Percentiles rank a stretch among this genome's conserved stretches.
Conservation (phyloP, 2,329 filamentous ascomycete genomes). For the Calonectria crousiana region DNA sequence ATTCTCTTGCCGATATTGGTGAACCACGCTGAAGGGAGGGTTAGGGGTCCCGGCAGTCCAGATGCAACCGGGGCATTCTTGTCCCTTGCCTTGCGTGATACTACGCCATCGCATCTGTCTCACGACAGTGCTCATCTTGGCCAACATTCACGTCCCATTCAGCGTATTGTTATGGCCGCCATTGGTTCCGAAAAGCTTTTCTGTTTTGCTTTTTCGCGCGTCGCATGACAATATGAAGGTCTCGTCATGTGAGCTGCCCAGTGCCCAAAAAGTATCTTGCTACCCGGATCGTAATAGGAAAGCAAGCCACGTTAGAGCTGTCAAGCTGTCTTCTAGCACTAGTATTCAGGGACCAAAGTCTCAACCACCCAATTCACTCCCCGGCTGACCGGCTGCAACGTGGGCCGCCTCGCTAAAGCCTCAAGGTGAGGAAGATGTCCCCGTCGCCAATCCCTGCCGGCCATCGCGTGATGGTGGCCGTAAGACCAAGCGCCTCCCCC, state of each 20-base stretch:
- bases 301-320: conserved; percentile 11
- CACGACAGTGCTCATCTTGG: not conserved
- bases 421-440: not conserved
- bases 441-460: conserved; percentile 6
- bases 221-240: not conserved
- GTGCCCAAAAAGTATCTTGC: not conserved
- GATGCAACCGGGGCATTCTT: conserved; percentile 4
- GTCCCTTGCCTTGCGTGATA: not conserved
- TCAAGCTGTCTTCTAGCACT: conserved; percentile 8
- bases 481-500: conserved; percentile 17
- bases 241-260: not conserved
- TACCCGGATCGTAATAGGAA: not conserved
- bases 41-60: conserved; percentile 12
- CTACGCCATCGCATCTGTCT: not conserved
- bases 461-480: conserved; percentile 15
- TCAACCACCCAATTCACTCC: not conserved
- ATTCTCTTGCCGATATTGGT: conserved; percentile 20
- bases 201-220: not conserved
- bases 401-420: conserved; percentile 12
- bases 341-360: conserved; percentile 18
- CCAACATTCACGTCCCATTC: not conserved
- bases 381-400: conserved; percentile 11
- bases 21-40: not conserved
- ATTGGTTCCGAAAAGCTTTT: not conserved
- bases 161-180: not conserved